phyloP scores from a whole-genome alignment of 495 filamentous ascomycete genomes.

The Penicillium canariense region DNA sequence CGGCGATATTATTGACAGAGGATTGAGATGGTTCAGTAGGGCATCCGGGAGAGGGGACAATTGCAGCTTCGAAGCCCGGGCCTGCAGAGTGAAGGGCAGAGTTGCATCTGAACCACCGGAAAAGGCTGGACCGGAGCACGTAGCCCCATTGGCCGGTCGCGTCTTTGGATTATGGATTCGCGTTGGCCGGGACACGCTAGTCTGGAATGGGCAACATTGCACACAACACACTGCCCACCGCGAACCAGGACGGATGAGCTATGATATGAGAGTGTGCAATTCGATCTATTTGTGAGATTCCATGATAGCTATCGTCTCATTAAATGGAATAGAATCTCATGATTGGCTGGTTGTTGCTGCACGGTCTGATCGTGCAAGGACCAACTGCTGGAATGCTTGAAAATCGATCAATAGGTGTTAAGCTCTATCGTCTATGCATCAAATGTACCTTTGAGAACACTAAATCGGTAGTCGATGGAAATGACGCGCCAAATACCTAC shows the following conservation, averaged over 20 bases:
- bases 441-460: too few relatives aligned
- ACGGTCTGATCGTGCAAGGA: neutral
- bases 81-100: slow-evolving; percentile 9
- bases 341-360: neutral
- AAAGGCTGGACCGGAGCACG: slow-evolving; percentile 8
- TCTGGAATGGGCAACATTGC: slow-evolving; percentile 24
- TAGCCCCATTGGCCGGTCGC: slow-evolving; percentile 21
- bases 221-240: neutral
- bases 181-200: slow-evolving; percentile 27
- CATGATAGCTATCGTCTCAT: neutral
- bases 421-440: too few relatives aligned
- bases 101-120: slow-evolving; percentile 15
- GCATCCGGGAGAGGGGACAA: neutral
- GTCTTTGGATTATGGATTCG: slow-evolving; percentile 18
- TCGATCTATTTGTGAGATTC: neutral
- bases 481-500: too few relatives aligned
- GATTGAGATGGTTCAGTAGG: neutral
- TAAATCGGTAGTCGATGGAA: too few relatives aligned
- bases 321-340: neutral
- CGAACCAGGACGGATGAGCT: too few relatives aligned
- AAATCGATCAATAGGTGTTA: neutral
- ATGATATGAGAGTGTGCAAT: neutral
- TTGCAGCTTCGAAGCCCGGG: slow-evolving; percentile 1
- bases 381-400: neutral
- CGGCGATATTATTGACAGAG: neutral